phyloP scores from a whole-genome alignment of 495 filamentous ascomycete species.

The Penicillium cataractarum region DNA sequence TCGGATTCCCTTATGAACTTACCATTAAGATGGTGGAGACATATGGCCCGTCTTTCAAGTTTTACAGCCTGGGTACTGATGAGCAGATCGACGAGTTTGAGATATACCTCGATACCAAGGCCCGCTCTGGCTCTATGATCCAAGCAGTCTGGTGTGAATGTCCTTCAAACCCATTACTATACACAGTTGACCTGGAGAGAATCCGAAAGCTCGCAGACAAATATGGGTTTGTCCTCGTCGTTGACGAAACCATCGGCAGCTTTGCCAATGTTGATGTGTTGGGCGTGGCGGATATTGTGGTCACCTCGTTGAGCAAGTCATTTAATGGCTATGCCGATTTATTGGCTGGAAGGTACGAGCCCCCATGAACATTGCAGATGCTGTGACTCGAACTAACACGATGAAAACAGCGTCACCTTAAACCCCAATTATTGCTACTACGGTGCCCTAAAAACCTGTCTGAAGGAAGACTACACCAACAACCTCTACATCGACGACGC shows the following conservation, averaged over 20 bases:
- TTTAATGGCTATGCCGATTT: constrained; percentile 36
- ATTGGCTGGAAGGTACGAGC: constrained; percentile 31
- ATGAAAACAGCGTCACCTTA: constrained; percentile 11
- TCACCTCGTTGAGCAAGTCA: constrained; percentile 37
- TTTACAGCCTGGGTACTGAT: constrained; percentile 29
- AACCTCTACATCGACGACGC: constrained; percentile 25
- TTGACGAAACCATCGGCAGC: constrained; percentile 55
- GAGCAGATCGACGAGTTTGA: constrained; percentile 45
- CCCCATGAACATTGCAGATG: neutral
- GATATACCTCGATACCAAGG: constrained; percentile 7
- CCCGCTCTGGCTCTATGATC: constrained; percentile 22
- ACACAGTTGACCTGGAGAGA: constrained; percentile 46
- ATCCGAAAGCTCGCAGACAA: constrained; percentile 42
- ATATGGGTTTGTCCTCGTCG: constrained; percentile 47
- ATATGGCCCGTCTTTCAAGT: constrained; percentile 32
- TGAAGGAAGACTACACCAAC: constrained; percentile 13
- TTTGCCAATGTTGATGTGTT: constrained; percentile 52
- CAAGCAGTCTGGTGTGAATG: constrained; percentile 37
- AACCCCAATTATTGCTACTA: constrained; percentile 24
- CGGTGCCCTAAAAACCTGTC: neutral
- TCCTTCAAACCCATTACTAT: constrained; percentile 50
- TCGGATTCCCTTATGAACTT: constrained; percentile 35
- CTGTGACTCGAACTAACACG: neutral
- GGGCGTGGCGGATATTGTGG: constrained; percentile 29
- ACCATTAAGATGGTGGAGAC: constrained; percentile 35